Evolutionary conservation across 129 eudicot genomes (phyloP).

Genomic region (Helianthus annuus): DNA sequence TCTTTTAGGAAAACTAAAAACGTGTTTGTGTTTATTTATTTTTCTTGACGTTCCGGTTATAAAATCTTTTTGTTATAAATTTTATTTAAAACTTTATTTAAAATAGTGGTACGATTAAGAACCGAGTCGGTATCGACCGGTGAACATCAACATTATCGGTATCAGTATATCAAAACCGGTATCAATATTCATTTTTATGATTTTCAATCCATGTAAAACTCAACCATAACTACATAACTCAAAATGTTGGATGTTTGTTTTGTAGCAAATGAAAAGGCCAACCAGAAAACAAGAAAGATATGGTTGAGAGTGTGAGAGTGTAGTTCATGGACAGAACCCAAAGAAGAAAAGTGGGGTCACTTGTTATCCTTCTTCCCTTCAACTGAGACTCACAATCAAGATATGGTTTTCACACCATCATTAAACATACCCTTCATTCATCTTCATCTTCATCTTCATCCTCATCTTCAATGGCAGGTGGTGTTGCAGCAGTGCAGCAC

Average conservation of each 20-base stretch:
- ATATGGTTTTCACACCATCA: constrained; percentile 18
- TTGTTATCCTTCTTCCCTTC: constrained; percentile 35
- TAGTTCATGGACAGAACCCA: constrained; percentile 43
- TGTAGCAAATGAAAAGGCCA: constrained; percentile 12
- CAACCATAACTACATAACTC: too few relatives aligned
- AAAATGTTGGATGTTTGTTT: background rate
- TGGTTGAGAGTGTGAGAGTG: constrained; percentile 33
- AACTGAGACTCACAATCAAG: constrained; percentile 38
- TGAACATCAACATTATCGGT: too few relatives aligned
- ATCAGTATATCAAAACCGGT: too few relatives aligned
- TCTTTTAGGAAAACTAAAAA: too few relatives aligned
- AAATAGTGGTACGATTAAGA: too few relatives aligned
- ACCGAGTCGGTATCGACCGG: too few relatives aligned
- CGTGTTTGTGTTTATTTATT: too few relatives aligned
- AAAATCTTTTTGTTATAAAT: too few relatives aligned
- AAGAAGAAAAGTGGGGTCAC: constrained; percentile 33
- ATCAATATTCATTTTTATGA: too few relatives aligned
- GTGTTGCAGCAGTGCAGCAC: constrained; percentile 47
- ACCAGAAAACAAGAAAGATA: constrained; percentile 22
- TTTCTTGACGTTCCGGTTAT: too few relatives aligned
- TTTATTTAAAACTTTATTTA: too few relatives aligned
- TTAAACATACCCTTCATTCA: background rate
- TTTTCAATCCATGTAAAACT: too few relatives aligned
- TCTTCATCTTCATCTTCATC: constrained; percentile 12
- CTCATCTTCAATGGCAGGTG: constrained; percentile 32